Evolutionary conservation across 495 filamentous ascomycete species (phyloP).

Genomic region (Arthonia radiata): DNA sequence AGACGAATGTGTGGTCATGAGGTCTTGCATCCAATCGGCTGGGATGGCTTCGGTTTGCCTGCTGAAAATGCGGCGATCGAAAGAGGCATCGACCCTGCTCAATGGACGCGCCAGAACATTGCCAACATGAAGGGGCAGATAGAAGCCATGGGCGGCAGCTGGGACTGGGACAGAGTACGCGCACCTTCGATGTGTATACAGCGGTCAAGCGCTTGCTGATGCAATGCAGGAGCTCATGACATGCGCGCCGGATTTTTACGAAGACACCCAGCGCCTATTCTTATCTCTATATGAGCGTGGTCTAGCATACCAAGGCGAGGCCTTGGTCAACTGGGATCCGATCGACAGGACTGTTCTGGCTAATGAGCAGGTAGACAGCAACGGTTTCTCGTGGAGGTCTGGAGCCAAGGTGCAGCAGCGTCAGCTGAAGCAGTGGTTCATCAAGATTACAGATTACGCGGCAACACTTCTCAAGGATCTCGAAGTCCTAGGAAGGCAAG

Average conservation of each 20-base stretch:
- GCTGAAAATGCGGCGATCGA: conserved; percentile 91
- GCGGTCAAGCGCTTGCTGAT: neutral
- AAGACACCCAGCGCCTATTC: conserved; percentile 71
- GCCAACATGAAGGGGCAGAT: conserved; percentile 64
- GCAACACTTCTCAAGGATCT: conserved; percentile 51
- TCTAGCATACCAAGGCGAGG: conserved; percentile 54
- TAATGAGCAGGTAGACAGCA: conserved; percentile 73
- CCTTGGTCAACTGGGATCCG: conserved; percentile 74
- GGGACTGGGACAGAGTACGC: conserved; percentile 68
- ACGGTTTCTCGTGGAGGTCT: conserved; percentile 68
- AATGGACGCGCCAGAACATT: conserved; percentile 64
- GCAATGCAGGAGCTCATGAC: conserved; percentile 52
- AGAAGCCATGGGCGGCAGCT: conserved; percentile 44
- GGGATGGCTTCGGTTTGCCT: conserved; percentile 80
- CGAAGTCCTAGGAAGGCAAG: conserved; percentile 31
- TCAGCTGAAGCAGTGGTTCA: conserved; percentile 71
- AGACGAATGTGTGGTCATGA: conserved; percentile 49
- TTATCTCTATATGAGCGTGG: conserved; percentile 43
- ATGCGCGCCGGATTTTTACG: conserved; percentile 62
- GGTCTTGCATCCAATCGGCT: conserved; percentile 73
- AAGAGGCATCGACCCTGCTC: conserved; percentile 47
- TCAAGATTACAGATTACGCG: conserved; percentile 56
- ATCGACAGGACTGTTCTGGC: conserved; percentile 74
- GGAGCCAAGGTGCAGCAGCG: conserved; percentile 65
- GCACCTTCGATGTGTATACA: too few relatives aligned